Evolutionary conservation across 768 basidiomycete genomes (phyloP).

Genomic region (Auriscalpium vulgare): DNA sequence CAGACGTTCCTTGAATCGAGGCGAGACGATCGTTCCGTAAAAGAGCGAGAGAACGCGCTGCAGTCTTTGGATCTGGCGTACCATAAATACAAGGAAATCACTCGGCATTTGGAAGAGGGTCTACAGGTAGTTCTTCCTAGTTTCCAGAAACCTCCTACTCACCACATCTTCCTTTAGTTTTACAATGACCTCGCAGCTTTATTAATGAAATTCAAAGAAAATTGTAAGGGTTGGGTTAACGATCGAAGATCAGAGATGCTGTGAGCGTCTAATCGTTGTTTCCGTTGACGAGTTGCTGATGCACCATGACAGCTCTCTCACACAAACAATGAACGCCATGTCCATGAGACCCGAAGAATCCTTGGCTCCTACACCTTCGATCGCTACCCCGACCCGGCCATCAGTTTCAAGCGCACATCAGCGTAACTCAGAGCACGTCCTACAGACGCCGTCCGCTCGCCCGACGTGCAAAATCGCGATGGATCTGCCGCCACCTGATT

Average conservation of each 20-base stretch:
- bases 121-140: constrained; percentile 47
- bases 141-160: background rate
- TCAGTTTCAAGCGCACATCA: too few relatives aligned
- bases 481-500: constrained; percentile 30
- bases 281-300: background rate
- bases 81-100: constrained; percentile 82
- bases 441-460: background rate
- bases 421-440: background rate
- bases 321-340: constrained; percentile 29
- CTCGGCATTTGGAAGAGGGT: constrained; percentile 81
- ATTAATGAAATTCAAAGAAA: constrained; percentile 64
- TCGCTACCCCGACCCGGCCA: background rate
- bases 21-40: constrained; percentile 67
- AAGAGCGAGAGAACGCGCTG: constrained; percentile 73
- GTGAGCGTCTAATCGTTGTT: constrained; percentile 32
- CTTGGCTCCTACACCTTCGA: constrained; percentile 3
- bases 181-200: constrained; percentile 81
- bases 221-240: constrained; percentile 68
- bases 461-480: constrained; percentile 10
- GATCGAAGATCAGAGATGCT: constrained; percentile 67
- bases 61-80: constrained; percentile 80
- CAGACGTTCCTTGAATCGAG: constrained; percentile 68
- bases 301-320: constrained; percentile 29
- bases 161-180: constrained; percentile 44
- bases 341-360: constrained; percentile 21